Conservation (phyloP, 179 eudicot species). For the Actinidia chinensis region DNA sequence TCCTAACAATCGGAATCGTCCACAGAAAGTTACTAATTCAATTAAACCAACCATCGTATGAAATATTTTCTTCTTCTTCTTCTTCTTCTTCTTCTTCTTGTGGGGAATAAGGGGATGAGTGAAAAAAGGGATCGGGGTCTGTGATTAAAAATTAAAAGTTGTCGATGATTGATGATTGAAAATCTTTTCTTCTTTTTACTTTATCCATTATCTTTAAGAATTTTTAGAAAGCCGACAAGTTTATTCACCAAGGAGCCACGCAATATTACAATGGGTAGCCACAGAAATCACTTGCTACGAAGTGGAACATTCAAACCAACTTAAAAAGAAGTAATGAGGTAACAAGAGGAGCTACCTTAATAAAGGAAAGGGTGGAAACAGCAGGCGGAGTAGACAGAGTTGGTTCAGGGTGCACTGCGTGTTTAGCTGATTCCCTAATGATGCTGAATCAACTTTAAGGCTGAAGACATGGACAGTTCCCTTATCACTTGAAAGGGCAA, state of each 20-base stretch:
- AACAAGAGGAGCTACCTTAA: constrained; percentile 51
- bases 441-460: constrained; percentile 61
- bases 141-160: no score
- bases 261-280: background rate
- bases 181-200: no score
- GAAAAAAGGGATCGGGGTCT: no score
- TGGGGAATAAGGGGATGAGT: no score
- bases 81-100: no score
- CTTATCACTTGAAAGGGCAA: constrained; percentile 94
- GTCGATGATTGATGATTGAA: no score
- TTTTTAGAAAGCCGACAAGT: background rate
- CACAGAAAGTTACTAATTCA: no score
- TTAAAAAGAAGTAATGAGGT: background rate
- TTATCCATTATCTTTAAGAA: background rate
- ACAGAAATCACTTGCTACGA: background rate
- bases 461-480: constrained; percentile 89
- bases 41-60: no score
- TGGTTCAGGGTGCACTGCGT: constrained; percentile 18
- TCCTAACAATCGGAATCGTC: no score
- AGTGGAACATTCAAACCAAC: background rate
- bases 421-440: constrained; percentile 29
- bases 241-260: background rate
- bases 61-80: no score
- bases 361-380: constrained; percentile 44
- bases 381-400: constrained; percentile 26